A percentile compares a stretch with the other conserved stretches of the same genome.
These are phyloP conservation scores for Phanerochaete sordida DNA, from an alignment of 768 basidiomycete genomes.

Conservation along the genomic window DNA sequence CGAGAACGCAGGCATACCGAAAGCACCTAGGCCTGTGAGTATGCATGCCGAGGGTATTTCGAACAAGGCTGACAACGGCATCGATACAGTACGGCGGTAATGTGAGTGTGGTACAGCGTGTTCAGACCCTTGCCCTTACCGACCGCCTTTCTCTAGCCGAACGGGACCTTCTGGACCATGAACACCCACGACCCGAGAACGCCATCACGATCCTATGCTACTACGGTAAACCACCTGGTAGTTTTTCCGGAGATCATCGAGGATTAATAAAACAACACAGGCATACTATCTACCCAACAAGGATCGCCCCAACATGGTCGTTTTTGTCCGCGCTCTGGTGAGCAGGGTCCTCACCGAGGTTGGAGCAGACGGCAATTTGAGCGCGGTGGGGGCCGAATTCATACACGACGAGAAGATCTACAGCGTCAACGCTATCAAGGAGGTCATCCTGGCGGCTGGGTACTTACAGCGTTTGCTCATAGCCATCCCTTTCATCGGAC, in stretches of 20 bases:
- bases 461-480: background rate
- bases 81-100: conserved; percentile 18
- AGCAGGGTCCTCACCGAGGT: conserved; percentile 21
- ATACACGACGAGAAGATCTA: conserved; percentile 26
- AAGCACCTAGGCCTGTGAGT: conserved; percentile 14
- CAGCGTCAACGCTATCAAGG: conserved; percentile 38
- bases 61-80: background rate
- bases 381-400: conserved; percentile 44
- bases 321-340: conserved; percentile 27
- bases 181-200: conserved; percentile 16
- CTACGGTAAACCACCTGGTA: conserved; percentile 19
- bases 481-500: background rate
- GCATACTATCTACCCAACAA: conserved; percentile 22
- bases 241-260: background rate
- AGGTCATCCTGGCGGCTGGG: conserved; percentile 38
- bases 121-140: background rate
- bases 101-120: conserved; percentile 5
- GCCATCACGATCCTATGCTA: conserved; percentile 16
- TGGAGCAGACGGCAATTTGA: background rate
- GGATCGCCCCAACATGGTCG: conserved; percentile 26
- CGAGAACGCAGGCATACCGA: background rate
- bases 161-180: conserved; percentile 11
- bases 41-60: background rate
- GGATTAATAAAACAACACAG: background rate
- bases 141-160: conserved; percentile 5